Conservation (phyloP, 495 filamentous ascomycete genomes). For the Hypoxylon intermedium region DNA sequence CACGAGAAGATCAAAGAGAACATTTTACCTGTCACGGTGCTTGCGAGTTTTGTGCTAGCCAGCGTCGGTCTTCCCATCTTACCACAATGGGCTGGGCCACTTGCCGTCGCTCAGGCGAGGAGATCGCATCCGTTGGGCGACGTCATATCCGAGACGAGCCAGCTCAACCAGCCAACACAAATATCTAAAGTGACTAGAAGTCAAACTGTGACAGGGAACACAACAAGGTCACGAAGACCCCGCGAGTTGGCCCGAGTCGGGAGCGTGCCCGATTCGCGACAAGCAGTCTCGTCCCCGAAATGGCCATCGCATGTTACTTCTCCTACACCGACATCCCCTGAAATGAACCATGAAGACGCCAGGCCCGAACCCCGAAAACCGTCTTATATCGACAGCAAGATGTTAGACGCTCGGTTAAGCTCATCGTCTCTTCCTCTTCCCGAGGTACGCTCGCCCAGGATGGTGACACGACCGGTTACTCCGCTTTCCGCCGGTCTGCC, state of each 20-base stretch:
- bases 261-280: slow-evolving; percentile 49
- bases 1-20: slow-evolving; percentile 79
- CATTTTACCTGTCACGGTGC: slow-evolving; percentile 71
- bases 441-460: slow-evolving; percentile 59
- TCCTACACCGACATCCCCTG: slow-evolving; percentile 30
- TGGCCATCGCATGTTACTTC: slow-evolving; percentile 36
- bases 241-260: slow-evolving; percentile 52
- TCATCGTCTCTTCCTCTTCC: slow-evolving; percentile 71
- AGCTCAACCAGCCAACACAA: slow-evolving; percentile 44
- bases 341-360: slow-evolving; percentile 16
- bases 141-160: slow-evolving; percentile 61
- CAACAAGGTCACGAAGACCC: slow-evolving; percentile 54
- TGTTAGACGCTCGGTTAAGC: slow-evolving; percentile 61
- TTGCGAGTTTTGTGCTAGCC: slow-evolving; percentile 73
- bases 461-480: slow-evolving; percentile 52
- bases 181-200: slow-evolving; percentile 62
- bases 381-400: slow-evolving; percentile 50
- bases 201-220: slow-evolving; percentile 64
- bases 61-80: slow-evolving; percentile 62
- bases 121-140: slow-evolving; percentile 66
- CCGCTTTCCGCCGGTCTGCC: slow-evolving; percentile 60
- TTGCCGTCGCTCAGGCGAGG: slow-evolving; percentile 76
- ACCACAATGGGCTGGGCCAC: slow-evolving; percentile 69
- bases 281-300: slow-evolving; percentile 37
- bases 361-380: slow-evolving; percentile 36